Percentiles rank a stretch among this genome's conserved stretches.
phyloP scores from a whole-genome alignment of 1,284 basidiomycete species.

The Golubevia sp. region DNA sequence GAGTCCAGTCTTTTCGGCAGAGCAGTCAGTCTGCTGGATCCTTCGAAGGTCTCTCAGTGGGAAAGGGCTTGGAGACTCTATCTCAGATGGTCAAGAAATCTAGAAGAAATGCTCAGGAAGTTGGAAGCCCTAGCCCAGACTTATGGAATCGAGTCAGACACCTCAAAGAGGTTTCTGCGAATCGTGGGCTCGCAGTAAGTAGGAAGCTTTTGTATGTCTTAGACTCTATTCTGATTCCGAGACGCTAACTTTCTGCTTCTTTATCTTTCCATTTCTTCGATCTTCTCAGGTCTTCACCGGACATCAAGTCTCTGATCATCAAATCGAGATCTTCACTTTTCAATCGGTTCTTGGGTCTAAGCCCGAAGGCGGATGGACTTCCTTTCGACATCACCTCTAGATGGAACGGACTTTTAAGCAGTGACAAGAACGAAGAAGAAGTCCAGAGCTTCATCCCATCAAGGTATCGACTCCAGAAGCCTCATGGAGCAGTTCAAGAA shows the following conservation, averaged over 20 bases:
- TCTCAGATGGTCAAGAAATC: background rate
- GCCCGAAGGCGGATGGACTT: background rate
- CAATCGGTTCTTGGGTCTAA: background rate
- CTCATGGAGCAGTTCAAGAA: too few relatives aligned
- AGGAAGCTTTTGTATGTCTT: too few relatives aligned
- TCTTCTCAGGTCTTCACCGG: background rate
- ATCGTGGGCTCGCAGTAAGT: too few relatives aligned
- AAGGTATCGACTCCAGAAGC: background rate
- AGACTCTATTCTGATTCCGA: background rate
- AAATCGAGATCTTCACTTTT: background rate
- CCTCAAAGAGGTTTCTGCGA: too few relatives aligned
- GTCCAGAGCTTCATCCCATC: too few relatives aligned
- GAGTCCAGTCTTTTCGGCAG: background rate
- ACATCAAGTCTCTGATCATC: background rate
- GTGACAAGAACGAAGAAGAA: background rate
- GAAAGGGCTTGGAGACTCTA: background rate
- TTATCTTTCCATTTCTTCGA: background rate
- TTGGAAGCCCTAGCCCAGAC: background rate
- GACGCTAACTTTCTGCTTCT: background rate
- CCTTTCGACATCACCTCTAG: background rate
- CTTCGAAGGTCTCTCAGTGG: background rate
- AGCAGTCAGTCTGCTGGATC: background rate
- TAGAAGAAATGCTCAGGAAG: background rate
- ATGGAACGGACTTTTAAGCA: background rate
- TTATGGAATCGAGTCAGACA: too few relatives aligned